phyloP scores from a whole-genome alignment of 2,329 filamentous ascomycete species.

The Fusarium vanettenii region DNA sequence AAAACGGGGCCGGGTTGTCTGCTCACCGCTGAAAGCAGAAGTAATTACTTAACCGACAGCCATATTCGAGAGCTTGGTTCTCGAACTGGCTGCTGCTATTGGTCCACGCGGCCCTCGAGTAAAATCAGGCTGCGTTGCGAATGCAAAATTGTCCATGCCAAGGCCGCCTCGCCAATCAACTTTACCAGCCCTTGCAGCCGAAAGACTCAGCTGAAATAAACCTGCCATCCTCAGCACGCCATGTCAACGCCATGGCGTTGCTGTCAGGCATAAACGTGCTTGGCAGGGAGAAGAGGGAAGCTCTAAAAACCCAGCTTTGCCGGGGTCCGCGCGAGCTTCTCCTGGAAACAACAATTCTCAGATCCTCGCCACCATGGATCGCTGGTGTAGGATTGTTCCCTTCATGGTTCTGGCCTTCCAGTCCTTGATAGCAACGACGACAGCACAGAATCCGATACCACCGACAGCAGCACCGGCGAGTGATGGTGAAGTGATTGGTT shows the following conservation, averaged over 20 bases:
- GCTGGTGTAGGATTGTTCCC: neutral
- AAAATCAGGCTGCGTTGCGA: neutral
- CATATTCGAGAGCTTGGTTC: neutral
- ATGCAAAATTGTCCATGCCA: neutral
- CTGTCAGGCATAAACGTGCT: neutral
- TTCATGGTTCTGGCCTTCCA: neutral
- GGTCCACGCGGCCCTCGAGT: neutral
- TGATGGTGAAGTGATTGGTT: neutral
- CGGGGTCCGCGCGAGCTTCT: neutral
- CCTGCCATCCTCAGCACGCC: neutral
- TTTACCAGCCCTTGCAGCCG: neutral
- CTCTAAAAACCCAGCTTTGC: neutral
- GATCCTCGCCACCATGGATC: neutral
- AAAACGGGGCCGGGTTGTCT: neutral
- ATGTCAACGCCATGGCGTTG: neutral
- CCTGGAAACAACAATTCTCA: neutral
- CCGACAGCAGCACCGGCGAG: too few species aligned
- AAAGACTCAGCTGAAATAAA: neutral
- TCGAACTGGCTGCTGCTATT: neutral
- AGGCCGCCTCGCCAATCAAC: neutral
- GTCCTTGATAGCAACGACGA: neutral
- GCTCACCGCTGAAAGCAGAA: neutral
- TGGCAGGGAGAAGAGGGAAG: neutral
- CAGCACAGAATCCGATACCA: too few species aligned
- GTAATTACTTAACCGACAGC: neutral